Evolutionary conservation across 2,329 filamentous ascomycete species (phyloP).

Genomic region (Neofusicoccum laricinum): DNA sequence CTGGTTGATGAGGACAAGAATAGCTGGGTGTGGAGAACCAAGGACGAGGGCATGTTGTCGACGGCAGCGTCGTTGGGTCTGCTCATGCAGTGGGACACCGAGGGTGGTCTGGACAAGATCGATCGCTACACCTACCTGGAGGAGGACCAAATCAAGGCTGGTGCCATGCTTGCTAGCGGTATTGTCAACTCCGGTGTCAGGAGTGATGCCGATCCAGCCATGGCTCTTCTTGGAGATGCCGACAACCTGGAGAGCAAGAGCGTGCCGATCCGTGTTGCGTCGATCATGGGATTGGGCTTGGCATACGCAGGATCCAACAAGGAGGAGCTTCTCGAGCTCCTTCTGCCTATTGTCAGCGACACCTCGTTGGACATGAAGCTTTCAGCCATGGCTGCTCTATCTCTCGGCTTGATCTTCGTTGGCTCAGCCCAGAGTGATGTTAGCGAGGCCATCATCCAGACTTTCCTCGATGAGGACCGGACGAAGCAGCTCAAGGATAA

Average conservation of each 20-base stretch:
- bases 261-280: slow-evolving; percentile 72
- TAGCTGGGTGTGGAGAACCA: slow-evolving; percentile 99
- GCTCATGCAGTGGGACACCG: slow-evolving; percentile 89
- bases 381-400: slow-evolving; percentile 90
- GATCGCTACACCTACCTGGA: slow-evolving; percentile 87
- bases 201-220: slow-evolving; percentile 82
- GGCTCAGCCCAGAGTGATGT: slow-evolving; percentile 90
- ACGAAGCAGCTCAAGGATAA: slow-evolving; percentile 92
- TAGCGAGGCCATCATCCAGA: slow-evolving; percentile 86
- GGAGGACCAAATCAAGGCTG: slow-evolving; percentile 84
- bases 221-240: slow-evolving; percentile 78
- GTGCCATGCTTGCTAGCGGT: slow-evolving; percentile 87
- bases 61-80: slow-evolving; percentile 92
- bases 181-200: slow-evolving; percentile 93
- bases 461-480: slow-evolving; percentile 89
- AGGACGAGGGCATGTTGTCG: slow-evolving; percentile 96
- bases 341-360: slow-evolving; percentile 85
- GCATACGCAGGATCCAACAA: slow-evolving; percentile 94
- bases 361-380: slow-evolving; percentile 87
- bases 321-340: slow-evolving; percentile 77
- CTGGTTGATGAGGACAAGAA: slow-evolving; percentile 77
- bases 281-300: slow-evolving; percentile 93
- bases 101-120: slow-evolving; percentile 86
- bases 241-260: slow-evolving; percentile 79
- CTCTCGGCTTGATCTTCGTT: slow-evolving; percentile 86